Base-by-base conservation (phyloP, 176 grass and related monocot species). In the Musa beccarii region DNA sequence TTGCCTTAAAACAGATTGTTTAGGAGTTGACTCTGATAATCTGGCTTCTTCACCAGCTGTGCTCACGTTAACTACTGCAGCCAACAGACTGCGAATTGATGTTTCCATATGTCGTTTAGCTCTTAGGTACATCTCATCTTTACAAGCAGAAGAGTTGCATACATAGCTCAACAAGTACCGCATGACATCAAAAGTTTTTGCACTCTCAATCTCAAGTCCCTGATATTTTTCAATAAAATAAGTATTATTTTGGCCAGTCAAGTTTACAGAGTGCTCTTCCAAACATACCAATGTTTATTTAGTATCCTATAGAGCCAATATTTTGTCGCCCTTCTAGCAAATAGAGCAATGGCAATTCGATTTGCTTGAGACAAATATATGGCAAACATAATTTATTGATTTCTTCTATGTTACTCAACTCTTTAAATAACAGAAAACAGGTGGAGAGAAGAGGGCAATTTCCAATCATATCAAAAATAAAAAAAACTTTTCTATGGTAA, bases 121-220 rank as follows among this genome's bases (percentile, higher is more conserved):
- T 79, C 79, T 70, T 66, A 77, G 49, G 63, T 73, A 59, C 74
- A 49, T 16, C 20, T 67, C 34, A 80, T 72, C 54, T 24, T 24
- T 12, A 63, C 25, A 52, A 72, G 70, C 71, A 53, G 74, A 66
- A 82, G 69, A 62, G 73, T 77, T 81, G 16, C 79, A 98, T 69
- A 65, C 34, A 66, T 93, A 87, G 86, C 90, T 93, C 85, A 98
- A 75, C 24, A 98, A 75, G 59, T 85, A 98, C 56, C 80, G 80
- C 73, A 98, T 79, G 51, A 98, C 65, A 85, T 98, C 94, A 62
- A 98, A 49, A 23, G 90, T 98, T 88, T 87, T 67, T 20, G 90
- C 90, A 79, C 25, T 85, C 25, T 82, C 86, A 74, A 75, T 80
- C 54, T 77, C 73, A n/a, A 54, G 63, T 63, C 81, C 84, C 95